Evolutionary conservation across 225 moss, liverwort and hornwort genomes (phyloP).

Genomic region (Bryum argenteum): DNA sequence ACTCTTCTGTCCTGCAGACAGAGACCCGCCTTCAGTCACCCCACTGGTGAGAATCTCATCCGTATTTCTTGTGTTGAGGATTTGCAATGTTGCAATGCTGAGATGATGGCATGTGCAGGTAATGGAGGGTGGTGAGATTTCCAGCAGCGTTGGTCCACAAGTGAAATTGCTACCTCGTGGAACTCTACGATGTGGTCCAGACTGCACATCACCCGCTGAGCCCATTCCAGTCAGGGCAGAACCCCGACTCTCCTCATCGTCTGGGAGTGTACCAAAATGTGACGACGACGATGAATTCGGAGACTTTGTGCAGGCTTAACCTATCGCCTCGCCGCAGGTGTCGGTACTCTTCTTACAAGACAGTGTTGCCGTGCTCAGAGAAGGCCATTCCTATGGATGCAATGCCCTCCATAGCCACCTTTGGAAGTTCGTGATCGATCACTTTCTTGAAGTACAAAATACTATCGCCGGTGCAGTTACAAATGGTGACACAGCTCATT

Average conservation of each 20-base stretch:
- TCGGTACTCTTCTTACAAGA: no score
- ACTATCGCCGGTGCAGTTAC: neutral
- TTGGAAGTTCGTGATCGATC: neutral
- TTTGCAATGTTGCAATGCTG: neutral
- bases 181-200: constrained; percentile 49
- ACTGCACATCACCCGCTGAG: constrained; percentile 37
- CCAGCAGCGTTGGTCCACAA: constrained; percentile 16
- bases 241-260: constrained; percentile 14
- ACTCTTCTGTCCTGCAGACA: constrained; percentile 48
- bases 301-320: constrained; percentile 57
- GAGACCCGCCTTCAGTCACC: constrained; percentile 42
- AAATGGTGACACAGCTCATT: neutral
- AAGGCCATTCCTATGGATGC: neutral
- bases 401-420: neutral
- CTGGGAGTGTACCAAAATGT: constrained; percentile 5
- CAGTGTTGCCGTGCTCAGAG: neutral
- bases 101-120: constrained; percentile 24
- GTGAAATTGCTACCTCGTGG: constrained; percentile 50
- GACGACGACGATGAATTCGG: constrained; percentile 58
- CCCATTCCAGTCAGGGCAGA: constrained; percentile 11
- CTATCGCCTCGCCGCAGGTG: no score
- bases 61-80: neutral
- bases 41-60: constrained; percentile 19
- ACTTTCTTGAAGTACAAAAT: neutral
- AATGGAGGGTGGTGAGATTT: constrained; percentile 9